Conservation (phyloP, 768 basidiomycete genomes). For the Tricholoma furcatifolium region DNA sequence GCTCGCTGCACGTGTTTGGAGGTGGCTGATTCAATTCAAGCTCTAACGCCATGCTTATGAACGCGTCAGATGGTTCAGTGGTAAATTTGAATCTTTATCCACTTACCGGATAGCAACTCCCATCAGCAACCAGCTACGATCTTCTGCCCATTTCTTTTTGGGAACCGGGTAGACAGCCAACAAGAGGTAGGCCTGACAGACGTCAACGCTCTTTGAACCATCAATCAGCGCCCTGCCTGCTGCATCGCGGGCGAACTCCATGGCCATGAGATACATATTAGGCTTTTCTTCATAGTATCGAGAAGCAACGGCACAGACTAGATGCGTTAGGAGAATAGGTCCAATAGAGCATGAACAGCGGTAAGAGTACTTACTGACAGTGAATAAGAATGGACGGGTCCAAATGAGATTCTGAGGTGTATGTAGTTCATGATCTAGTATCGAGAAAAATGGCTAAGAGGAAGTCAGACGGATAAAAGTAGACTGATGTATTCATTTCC, state of each 20-base stretch:
- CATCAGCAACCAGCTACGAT: conserved; percentile 70
- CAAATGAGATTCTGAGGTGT: conserved; percentile 52
- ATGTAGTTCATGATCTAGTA: conserved; percentile 57
- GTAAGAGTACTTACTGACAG: conserved; percentile 46
- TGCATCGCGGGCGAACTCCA: conserved; percentile 60
- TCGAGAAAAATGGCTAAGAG: conserved; percentile 52
- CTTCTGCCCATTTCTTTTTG: conserved; percentile 66
- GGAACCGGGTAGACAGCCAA: conserved; percentile 63
- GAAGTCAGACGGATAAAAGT: conserved; percentile 22
- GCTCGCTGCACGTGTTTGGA: conserved; percentile 46
- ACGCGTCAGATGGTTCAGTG: not conserved
- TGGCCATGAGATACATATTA: conserved; percentile 53
- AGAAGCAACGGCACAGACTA: conserved; percentile 71
- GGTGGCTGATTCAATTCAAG: conserved; percentile 63
- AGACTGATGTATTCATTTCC: conserved; percentile 15
- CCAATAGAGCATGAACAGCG: not conserved
- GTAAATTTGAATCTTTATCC: not conserved
- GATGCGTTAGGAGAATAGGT: not conserved
- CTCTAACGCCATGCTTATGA: conserved; percentile 64
- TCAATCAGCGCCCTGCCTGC: conserved; percentile 61
- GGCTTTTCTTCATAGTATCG: conserved; percentile 59
- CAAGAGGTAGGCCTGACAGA: conserved; percentile 75
- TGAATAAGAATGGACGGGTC: conserved; percentile 58
- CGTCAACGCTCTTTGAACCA: conserved; percentile 68
- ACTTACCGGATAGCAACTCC: conserved; percentile 65